A percentile compares a stretch with the other conserved stretches of the same genome.
Conservation (phyloP, 345 rosid species). For the Turnera subulata region DNA sequence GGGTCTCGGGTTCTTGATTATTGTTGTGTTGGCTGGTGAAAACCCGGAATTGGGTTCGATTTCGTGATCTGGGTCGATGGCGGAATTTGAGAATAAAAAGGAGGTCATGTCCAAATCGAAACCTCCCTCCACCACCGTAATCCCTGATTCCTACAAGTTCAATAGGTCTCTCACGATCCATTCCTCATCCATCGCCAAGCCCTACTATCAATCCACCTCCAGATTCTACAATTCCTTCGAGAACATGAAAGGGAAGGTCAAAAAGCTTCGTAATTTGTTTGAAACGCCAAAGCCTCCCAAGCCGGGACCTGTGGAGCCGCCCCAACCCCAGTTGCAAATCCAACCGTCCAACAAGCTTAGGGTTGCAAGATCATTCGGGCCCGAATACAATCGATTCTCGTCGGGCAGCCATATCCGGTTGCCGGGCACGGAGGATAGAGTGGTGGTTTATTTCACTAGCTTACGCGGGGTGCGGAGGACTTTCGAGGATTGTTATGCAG, state of each 20-base stretch:
- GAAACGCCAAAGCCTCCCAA: slow-evolving; percentile 36
- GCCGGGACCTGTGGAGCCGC: slow-evolving; percentile 2
- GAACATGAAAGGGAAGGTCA: slow-evolving; percentile 68
- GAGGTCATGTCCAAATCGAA: slow-evolving; percentile 32
- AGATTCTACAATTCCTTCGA: slow-evolving; percentile 53
- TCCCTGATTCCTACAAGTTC: slow-evolving; percentile 23
- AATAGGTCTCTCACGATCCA: slow-evolving; percentile 54
- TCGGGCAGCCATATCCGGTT: slow-evolving; percentile 36
- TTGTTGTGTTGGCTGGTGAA: background rate
- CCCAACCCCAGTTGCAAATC: background rate
- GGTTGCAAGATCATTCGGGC: slow-evolving; percentile 22
- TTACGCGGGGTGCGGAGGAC: slow-evolving; percentile 86
- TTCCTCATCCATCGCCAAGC: slow-evolving; percentile 29
- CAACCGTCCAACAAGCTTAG: slow-evolving; percentile 18
- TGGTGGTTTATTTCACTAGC: slow-evolving; percentile 85
- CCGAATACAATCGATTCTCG: slow-evolving; percentile 22
- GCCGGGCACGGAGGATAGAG: slow-evolving; percentile 80
- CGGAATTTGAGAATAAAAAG: slow-evolving; percentile 35
- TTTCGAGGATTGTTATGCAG: slow-evolving; percentile 86
- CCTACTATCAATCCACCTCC: slow-evolving; percentile 32
- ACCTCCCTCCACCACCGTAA: slow-evolving; percentile 11
- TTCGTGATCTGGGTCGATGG: slow-evolving; percentile 38
- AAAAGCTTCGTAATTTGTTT: slow-evolving; percentile 55
- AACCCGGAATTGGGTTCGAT: background rate
- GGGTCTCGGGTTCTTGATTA: background rate